Evolutionary conservation across 2,329 filamentous ascomycete genomes (phyloP).

Genomic region (Dactylonectria macrodidyma): DNA sequence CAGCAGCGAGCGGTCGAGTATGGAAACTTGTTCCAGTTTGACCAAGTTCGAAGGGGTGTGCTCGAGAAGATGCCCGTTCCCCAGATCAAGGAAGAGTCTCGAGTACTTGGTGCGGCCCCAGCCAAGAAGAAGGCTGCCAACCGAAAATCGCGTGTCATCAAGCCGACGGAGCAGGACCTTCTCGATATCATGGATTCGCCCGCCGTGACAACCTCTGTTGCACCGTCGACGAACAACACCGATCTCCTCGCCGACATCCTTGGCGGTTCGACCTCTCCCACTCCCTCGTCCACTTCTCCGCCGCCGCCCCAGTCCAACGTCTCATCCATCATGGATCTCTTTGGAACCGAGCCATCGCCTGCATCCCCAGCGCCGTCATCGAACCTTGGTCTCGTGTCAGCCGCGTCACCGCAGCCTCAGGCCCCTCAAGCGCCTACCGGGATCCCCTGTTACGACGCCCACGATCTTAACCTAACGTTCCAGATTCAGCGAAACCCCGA

Average conservation of each 20-base stretch:
- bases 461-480: slow-evolving; percentile 85
- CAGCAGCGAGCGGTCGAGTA: slow-evolving; percentile 98
- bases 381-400: slow-evolving; percentile 66
- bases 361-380: slow-evolving; percentile 56
- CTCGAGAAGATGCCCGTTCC: slow-evolving; percentile 98
- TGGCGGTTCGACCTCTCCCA: slow-evolving; percentile 74
- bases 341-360: slow-evolving; percentile 64
- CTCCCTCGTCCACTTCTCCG: slow-evolving; percentile 57
- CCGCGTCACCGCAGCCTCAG: slow-evolving; percentile 60
- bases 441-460: slow-evolving; percentile 87
- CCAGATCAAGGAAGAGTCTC: slow-evolving; percentile 95
- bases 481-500: slow-evolving; percentile 87
- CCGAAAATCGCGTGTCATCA: slow-evolving; percentile 82
- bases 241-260: slow-evolving; percentile 94
- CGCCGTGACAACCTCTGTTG: slow-evolving; percentile 64
- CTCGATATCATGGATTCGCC: slow-evolving; percentile 92
- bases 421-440: slow-evolving; percentile 63
- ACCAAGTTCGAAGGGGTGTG: slow-evolving; percentile 89
- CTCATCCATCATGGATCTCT: slow-evolving; percentile 92
- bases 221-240: slow-evolving; percentile 77
- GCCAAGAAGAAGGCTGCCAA: slow-evolving; percentile 79
- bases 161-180: slow-evolving; percentile 92
- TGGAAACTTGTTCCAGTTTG: slow-evolving; percentile 91
- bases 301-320: slow-evolving; percentile 70
- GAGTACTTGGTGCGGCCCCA: slow-evolving; percentile 86